Percentiles rank a stretch among this genome's conserved stretches.
Conservation (phyloP, 2,329 filamentous ascomycete genomes). For the Phialemoniopsis sp. region DNA sequence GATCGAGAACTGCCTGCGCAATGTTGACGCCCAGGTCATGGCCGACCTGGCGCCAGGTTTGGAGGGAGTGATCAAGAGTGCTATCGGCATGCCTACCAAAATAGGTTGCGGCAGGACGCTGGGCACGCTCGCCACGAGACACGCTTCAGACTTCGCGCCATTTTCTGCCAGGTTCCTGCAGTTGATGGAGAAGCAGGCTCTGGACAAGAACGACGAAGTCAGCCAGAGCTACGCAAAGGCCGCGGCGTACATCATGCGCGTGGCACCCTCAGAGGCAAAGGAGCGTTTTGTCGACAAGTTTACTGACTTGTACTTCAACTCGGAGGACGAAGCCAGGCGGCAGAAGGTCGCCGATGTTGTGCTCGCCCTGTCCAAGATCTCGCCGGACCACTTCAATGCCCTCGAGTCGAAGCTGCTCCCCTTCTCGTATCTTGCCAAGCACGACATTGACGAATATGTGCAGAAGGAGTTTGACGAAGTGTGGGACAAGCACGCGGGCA, state of each 20-base stretch:
- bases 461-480: conserved; percentile 76
- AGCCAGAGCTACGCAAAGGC: conserved; percentile 84
- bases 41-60: conserved; percentile 66
- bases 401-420: conserved; percentile 75
- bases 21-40: conserved; percentile 77
- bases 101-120: conserved; percentile 85
- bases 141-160: conserved; percentile 68
- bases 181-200: conserved; percentile 72
- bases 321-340: conserved; percentile 72
- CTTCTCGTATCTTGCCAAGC: conserved; percentile 82
- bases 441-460: conserved; percentile 79
- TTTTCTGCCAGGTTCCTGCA: conserved; percentile 74
- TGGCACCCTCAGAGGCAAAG: conserved; percentile 44
- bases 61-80: conserved; percentile 75
- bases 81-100: conserved; percentile 90
- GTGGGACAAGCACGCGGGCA: conserved; percentile 89
- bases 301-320: conserved; percentile 72
- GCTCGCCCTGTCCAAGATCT: conserved; percentile 77
- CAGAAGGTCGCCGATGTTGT: conserved; percentile 80
- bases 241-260: conserved; percentile 76
- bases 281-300: conserved; percentile 47
- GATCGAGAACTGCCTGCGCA: conserved; percentile 82
- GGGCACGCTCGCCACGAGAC: conserved; percentile 77
- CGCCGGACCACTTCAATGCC: conserved; percentile 80
- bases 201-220: conserved; percentile 93